Conservation (phyloP, 257 asterid genomes). For the Fraxinus americana region DNA sequence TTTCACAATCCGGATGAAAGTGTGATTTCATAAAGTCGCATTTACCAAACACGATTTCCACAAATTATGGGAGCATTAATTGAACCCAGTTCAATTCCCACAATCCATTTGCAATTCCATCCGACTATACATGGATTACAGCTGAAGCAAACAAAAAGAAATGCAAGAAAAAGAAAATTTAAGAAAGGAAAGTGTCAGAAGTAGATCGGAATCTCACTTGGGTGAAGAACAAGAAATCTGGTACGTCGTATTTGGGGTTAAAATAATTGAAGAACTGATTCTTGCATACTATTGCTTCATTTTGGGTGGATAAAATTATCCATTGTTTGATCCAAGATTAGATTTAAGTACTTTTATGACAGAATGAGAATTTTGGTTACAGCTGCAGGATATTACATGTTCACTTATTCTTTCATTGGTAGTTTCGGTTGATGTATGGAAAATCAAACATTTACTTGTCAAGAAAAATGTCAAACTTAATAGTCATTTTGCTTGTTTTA, state of each 20-base stretch:
- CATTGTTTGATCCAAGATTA: constrained; percentile 5
- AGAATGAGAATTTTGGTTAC: no score
- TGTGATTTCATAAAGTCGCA: no score
- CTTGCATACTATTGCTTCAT: constrained; percentile 28
- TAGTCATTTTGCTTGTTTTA: background rate
- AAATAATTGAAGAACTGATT: constrained; percentile 8
- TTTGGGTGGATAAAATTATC: constrained; percentile 18
- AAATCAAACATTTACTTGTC: background rate
- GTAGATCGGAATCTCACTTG: constrained; percentile 11
- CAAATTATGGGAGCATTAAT: no score
- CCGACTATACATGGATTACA: constrained; percentile 76
- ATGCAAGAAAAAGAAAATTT: constrained; percentile 71
- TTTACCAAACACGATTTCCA: no score
- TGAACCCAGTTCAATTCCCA: no score
- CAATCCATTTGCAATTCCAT: constrained; percentile 79
- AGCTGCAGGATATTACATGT: no score
- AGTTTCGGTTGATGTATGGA: background rate
- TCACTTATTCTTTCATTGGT: no score
- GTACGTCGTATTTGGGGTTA: no score
- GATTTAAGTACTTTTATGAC: no score
- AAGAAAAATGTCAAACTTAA: background rate
- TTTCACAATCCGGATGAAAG: no score
- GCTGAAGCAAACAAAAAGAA: constrained; percentile 87
- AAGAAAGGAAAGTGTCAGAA: constrained; percentile 67
- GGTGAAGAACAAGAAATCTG: no score